A percentile compares a stretch with the other conserved stretches of the same genome.
These are phyloP conservation scores for Artemisia tridentata DNA, from an alignment of 129 eudicot species.

Conservation along the genomic window DNA sequence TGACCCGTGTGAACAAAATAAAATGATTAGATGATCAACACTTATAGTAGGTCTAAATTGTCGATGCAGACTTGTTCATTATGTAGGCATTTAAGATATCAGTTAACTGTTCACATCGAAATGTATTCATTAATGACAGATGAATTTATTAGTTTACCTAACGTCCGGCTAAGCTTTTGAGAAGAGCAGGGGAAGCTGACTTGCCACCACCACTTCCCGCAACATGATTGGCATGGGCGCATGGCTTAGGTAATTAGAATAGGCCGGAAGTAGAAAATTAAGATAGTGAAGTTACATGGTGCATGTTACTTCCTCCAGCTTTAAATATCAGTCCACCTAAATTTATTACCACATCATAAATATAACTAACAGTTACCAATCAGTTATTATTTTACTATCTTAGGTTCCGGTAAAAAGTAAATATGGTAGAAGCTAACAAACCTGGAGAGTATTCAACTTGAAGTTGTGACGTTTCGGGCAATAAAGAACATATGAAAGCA, in stretches of 20 bases:
- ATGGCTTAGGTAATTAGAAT: slow-evolving; percentile 95
- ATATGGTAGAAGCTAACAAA: background rate
- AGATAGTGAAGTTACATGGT: slow-evolving; percentile 93
- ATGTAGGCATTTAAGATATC: no score
- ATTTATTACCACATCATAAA: background rate
- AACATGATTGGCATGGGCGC: slow-evolving; percentile 73
- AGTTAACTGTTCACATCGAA: no score
- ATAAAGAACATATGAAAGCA: slow-evolving; percentile 72
- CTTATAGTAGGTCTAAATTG: background rate
- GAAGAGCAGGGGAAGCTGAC: slow-evolving; percentile 81
- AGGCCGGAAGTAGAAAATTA: slow-evolving; percentile 78
- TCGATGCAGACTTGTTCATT: no score
- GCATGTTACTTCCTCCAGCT: slow-evolving; percentile 96
- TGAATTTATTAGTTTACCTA: slow-evolving; percentile 46
- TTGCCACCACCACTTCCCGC: slow-evolving; percentile 84
- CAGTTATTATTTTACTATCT: background rate
- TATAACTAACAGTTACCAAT: background rate
- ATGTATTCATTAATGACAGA: no score
- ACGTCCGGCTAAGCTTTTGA: slow-evolving; percentile 74
- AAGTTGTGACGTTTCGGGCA: slow-evolving; percentile 74
- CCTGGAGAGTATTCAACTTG: slow-evolving; percentile 97
- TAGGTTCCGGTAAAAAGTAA: background rate
- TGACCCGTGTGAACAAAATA: no score
- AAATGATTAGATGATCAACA: no score
- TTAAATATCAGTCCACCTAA: slow-evolving; percentile 90